A percentile compares a stretch with the other conserved stretches of the same genome.
Conservation (phyloP, 1,284 basidiomycete species). For the Papiliotrema fonsecae region DNA sequence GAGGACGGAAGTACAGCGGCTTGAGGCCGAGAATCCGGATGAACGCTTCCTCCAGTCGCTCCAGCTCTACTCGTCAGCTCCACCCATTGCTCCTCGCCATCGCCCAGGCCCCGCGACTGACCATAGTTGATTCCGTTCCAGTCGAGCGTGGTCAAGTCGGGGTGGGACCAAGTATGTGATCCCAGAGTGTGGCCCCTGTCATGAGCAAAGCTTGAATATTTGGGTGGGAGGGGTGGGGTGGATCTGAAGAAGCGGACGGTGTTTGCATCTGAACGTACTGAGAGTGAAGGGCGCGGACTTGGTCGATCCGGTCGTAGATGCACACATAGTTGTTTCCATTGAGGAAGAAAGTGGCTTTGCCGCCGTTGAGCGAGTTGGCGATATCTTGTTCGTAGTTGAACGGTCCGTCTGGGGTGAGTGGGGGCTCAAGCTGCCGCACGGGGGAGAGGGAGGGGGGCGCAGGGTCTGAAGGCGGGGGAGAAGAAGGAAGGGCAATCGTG, state of each 20-base stretch:
- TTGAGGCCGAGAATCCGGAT: constrained; percentile 52
- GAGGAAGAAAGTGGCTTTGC: constrained; percentile 41
- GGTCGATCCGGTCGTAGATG: constrained; percentile 52
- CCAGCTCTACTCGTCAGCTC: constrained; percentile 38
- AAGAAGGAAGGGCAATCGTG: not conserved
- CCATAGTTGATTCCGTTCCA: constrained; percentile 46
- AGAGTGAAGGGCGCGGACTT: constrained; percentile 25
- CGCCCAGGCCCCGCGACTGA: constrained; percentile 19
- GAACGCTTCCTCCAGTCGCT: constrained; percentile 53
- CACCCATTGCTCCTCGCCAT: not conserved
- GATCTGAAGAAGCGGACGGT: not conserved
- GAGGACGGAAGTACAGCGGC: constrained; percentile 51
- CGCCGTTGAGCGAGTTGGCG: constrained; percentile 48
- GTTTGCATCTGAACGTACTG: constrained; percentile 14
- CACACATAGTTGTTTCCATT: constrained; percentile 48
- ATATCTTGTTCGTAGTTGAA: constrained; percentile 51
- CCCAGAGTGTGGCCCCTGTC: constrained; percentile 53
- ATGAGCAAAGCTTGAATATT: not conserved
- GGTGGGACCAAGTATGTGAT: constrained; percentile 58
- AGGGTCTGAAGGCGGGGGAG: not conserved
- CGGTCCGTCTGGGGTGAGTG: constrained; percentile 50
- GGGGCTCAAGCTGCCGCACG: not conserved
- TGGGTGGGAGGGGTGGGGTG: not conserved
- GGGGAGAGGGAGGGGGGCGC: not conserved
- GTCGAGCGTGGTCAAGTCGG: constrained; percentile 50